Base-by-base conservation (phyloP, 352 stramenopile genomes). In the Phytophthora rubi region DNA sequence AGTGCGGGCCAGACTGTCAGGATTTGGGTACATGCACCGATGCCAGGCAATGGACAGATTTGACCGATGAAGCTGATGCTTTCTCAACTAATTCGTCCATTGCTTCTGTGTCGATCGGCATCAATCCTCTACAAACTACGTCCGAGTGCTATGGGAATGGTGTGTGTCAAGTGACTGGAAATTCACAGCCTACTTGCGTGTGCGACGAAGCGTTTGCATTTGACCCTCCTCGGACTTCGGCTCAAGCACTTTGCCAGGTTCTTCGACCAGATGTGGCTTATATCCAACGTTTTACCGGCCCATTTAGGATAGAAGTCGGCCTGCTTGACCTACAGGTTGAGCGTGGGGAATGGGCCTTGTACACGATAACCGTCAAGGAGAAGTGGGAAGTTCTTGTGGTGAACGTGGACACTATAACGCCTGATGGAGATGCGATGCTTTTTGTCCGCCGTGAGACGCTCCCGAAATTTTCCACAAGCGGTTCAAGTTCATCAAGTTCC, bases 121-220 rank as follows among this genome's bases (percentile, higher is more conserved):
- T 23, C 2, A 82, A 73, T 15, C 64, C 79, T 7, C 53, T 94
- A 16, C 81, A 80, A 1, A 89, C 72, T 42, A 90, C 80, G 0
- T 87, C 86, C 12, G 83, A 92, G 48, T 94, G 86, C 62, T 94
- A 85, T 55, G 85, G 86, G 6, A 92, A 94, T 39, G 86, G 86
- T 16, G 79, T 88, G 13, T 94, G 86, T 30, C 67, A 75, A 49
- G 58, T 86, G 0, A 58, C 39, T 8, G 76, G 65, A 15, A 58
- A 68, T 16, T 49, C 62, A 12, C 51, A 82, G 5, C 83, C 86
- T 18, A 74, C 49, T 2, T 94, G 86, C 30, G 62, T 85, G 7
- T 94, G 86, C 57, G 85, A 92, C 56, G 83, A 88, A 60, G 82
- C 83, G 0, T 92, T 89, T 69, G 61, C 72, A 0, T 94, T 88